Evolutionary conservation across 148 eudicot species (phyloP).

Genomic region (Rhododendron ferrugineum): DNA sequence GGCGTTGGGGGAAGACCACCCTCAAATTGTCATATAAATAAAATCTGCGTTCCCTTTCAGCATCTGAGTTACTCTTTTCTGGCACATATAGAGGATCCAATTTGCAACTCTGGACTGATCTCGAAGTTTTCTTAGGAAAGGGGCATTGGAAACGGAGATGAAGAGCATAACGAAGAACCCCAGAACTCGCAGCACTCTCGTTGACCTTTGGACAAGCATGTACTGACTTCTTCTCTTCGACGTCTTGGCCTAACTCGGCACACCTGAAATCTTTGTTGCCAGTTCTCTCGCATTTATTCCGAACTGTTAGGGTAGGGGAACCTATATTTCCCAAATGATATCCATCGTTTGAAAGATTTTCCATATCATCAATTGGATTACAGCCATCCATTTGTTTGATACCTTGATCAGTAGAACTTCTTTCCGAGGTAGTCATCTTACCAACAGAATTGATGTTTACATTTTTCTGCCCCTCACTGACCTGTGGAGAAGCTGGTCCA

Average conservation of each 20-base stretch:
- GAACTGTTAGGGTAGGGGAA: background rate
- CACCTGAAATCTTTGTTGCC: slow-evolving; percentile 11
- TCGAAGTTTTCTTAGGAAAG: slow-evolving; percentile 38
- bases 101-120: slow-evolving; percentile 38
- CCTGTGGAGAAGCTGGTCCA: slow-evolving; percentile 17
- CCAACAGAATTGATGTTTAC: slow-evolving; percentile 15
- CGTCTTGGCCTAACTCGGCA: slow-evolving; percentile 12
- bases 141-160: slow-evolving; percentile 84
- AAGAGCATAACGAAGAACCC: slow-evolving; percentile 80
- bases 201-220: slow-evolving; percentile 33
- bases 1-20: slow-evolving; percentile 86
- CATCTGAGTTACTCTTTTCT: slow-evolving; percentile 13
- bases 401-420: slow-evolving; percentile 4
- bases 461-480: slow-evolving; percentile 21
- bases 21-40: slow-evolving; percentile 62
- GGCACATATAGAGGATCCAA: slow-evolving; percentile 27
- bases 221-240: slow-evolving; percentile 26
- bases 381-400: slow-evolving; percentile 11
- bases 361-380: background rate
- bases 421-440: slow-evolving; percentile 5
- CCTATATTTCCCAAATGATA: background rate
- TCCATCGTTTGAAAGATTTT: background rate
- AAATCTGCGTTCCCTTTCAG: slow-evolving; percentile 42
- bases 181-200: slow-evolving; percentile 27
- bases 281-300: slow-evolving; percentile 17